A percentile compares a stretch with the other conserved stretches of the same genome.
Evolutionary conservation across 2,329 filamentous ascomycete genomes (phyloP).

Genomic region (Aspergillus ochraceoroseus): DNA sequence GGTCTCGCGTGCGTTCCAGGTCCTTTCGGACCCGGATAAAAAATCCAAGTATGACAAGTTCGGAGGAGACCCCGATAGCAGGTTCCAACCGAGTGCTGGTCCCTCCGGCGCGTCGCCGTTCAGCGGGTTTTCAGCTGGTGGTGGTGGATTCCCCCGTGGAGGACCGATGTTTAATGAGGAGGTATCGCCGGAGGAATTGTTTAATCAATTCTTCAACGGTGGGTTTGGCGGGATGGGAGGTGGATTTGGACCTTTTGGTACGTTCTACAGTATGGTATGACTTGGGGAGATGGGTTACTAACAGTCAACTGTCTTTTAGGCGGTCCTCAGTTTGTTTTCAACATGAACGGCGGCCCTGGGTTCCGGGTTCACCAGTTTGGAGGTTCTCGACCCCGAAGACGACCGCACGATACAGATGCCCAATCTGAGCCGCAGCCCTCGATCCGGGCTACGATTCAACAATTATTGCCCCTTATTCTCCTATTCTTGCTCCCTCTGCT

Average conservation of each 20-base stretch:
- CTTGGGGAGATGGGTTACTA: constrained; percentile 21
- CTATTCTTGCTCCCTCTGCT: constrained; percentile 82
- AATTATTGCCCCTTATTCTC: constrained; percentile 80
- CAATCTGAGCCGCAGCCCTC: constrained; percentile 50
- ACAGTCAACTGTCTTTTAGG: constrained; percentile 30
- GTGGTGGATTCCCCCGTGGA: constrained; percentile 50
- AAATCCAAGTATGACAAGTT: constrained; percentile 80
- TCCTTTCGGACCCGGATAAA: constrained; percentile 91
- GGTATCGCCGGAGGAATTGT: constrained; percentile 93
- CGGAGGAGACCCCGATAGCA: constrained; percentile 85
- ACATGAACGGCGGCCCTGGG: constrained; percentile 84
- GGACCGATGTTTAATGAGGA: constrained; percentile 75
- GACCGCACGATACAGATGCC: constrained; percentile 62
- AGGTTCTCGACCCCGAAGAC: constrained; percentile 67
- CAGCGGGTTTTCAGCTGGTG: constrained; percentile 41
- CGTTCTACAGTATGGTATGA: background rate
- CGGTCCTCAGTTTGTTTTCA: constrained; percentile 89
- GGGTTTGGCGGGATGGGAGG: constrained; percentile 50
- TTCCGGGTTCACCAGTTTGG: constrained; percentile 95
- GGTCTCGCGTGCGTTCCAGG: constrained; percentile 88
- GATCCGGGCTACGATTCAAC: constrained; percentile 56
- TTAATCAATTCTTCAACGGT: constrained; percentile 91
- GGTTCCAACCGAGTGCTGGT: constrained; percentile 59
- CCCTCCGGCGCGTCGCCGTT: constrained; percentile 43
- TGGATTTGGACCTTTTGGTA: constrained; percentile 64